Base-by-base conservation (phyloP, 225 moss, liverwort and hornwort species). In the Bryoerythrophyllum caledonicum region DNA sequence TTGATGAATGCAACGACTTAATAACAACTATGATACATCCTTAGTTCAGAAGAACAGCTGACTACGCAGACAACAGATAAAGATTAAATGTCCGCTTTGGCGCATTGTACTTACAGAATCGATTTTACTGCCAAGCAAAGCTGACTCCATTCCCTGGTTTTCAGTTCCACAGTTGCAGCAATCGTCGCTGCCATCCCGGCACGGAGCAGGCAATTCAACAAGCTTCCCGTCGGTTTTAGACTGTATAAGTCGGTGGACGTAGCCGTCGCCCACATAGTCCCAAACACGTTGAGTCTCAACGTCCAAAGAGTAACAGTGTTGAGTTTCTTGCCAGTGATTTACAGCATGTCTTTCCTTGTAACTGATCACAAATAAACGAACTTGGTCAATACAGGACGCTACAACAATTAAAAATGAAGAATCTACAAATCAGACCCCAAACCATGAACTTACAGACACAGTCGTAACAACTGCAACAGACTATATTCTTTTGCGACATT, bases 201-300 rank as follows among this genome's bases (percentile, higher is more conserved):
- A 99, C 24, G 99, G 93, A 25, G 93, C 91, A 67, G 93, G 93
- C 61, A 95, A 81, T 56, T 99, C 95, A 21, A 99, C 99, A 60
- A 95, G 88, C 83, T 99, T 99, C 61, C 99, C 99, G 70, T 99
- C 93, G 38, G 95, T 99, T 80, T 95, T 95, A 5, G 95, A 95
- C 61, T 95, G 93, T 60, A 99, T 99, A 44, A 99, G 88, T 38
- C 95, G 93, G 73, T 99, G 99, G 26, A 99, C 95, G 69, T 99
- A 99, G 76, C 93, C 91, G 73, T 99, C 99, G 32, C 95, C 99
- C 53, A 95, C 99, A 70, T 99, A 99, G 75, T 99, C 99, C 95
- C 99, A 99, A 48, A 99, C 99, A 21, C 90, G 90, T 70, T 99
- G 95, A 24, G 93, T 93, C 83, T 99, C 99, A 30, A 95, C 88